Conservation (phyloP, 106 monocot species). For the Ottelia alismoides region DNA sequence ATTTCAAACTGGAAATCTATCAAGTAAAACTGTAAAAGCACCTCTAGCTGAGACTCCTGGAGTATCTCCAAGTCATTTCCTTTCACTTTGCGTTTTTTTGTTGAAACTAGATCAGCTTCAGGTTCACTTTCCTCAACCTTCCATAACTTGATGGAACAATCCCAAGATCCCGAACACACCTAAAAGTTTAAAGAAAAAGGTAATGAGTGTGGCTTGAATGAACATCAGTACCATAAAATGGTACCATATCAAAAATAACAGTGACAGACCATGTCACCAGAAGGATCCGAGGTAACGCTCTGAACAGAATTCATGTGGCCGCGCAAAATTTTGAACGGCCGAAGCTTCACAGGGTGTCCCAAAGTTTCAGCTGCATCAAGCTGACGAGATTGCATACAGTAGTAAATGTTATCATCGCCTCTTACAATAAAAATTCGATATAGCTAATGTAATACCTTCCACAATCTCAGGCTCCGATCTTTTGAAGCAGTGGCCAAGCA, state of each 20-base stretch:
- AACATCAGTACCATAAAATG: no score
- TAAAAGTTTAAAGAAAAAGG: conserved; percentile 15
- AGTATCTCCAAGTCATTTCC: conserved; percentile 17
- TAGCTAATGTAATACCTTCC: conserved; percentile 92
- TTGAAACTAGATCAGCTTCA: conserved; percentile 39
- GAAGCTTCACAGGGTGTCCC: conserved; percentile 26
- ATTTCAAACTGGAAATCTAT: no score
- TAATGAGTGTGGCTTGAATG: no score
- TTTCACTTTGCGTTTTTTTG: conserved; percentile 68
- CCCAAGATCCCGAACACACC: conserved; percentile 98
- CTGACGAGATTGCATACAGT: conserved; percentile 30
- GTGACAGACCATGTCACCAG: conserved; percentile 69
- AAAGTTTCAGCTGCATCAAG: conserved; percentile 24
- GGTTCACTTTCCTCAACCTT: conserved; percentile 28
- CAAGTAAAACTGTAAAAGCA: no score
- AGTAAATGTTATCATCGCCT: no score
- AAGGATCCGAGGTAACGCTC: conserved; percentile 46
- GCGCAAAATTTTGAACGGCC: conserved; percentile 51
- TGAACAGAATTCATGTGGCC: conserved; percentile 71
- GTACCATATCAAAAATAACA: no score
- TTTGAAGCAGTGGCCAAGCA: conserved; percentile 76
- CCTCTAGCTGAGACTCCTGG: conserved; percentile 74
- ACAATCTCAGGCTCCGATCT: conserved; percentile 68
- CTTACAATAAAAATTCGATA: no score
- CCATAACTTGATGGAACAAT: conserved; percentile 85